Evolutionary conservation across 805 yeast genomes (phyloP).

Genomic region (Clavispora carvajalis): DNA sequence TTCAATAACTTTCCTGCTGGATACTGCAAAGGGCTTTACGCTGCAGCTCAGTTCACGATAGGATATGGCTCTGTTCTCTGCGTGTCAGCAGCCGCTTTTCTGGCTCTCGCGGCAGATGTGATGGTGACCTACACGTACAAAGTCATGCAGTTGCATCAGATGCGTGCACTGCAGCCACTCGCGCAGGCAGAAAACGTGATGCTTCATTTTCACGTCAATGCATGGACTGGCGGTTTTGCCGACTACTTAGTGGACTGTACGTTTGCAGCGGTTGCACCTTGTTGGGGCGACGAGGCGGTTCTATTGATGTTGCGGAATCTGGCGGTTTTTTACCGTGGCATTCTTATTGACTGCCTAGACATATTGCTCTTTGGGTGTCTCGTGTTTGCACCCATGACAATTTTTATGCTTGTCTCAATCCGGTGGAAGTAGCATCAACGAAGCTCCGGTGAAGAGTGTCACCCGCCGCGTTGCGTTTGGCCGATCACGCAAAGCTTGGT

Average conservation of each 20-base stretch:
- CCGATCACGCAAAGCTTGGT: too few species aligned
- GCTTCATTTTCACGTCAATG: constrained; percentile 3
- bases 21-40: constrained; percentile 3
- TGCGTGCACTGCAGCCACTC: not conserved
- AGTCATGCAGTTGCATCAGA: constrained; percentile 3
- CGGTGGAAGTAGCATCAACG: not conserved
- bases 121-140: constrained; percentile 10
- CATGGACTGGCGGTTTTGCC: constrained; percentile 5
- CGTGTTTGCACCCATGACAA: constrained; percentile 10
- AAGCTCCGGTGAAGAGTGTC: too few species aligned
- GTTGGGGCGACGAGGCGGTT: not conserved
- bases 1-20: not conserved
- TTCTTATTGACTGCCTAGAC: constrained; percentile 6
- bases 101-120: constrained; percentile 8
- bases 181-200: not conserved
- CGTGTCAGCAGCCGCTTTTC: constrained; percentile 2
- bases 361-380: constrained; percentile 8
- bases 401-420: not conserved
- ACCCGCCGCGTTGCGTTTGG: too few species aligned
- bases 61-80: constrained; percentile 9
- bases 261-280: constrained; percentile 1
- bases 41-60: constrained; percentile 5
- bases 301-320: not conserved
- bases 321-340: not conserved
- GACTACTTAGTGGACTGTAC: constrained; percentile 10